These are phyloP conservation scores for Byssothecium circinans DNA, from an alignment of 2,329 filamentous ascomycete species.

Conservation along the genomic window DNA sequence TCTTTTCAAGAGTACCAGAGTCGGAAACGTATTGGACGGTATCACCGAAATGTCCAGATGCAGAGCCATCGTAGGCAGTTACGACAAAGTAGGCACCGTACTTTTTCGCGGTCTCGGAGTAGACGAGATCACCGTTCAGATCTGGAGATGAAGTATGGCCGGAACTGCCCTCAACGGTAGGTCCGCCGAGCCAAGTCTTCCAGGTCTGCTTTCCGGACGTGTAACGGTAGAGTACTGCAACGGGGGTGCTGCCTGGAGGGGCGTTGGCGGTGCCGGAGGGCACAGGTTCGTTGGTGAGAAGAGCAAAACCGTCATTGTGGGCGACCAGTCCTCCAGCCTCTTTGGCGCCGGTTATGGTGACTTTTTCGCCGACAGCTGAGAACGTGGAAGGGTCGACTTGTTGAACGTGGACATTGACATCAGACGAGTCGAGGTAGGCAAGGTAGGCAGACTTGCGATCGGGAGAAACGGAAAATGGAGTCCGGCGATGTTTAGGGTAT, in stretches of 20 bases:
- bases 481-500: constrained; percentile 63
- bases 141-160: constrained; percentile 58
- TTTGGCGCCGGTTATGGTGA: constrained; percentile 58
- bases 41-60: constrained; percentile 62
- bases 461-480: constrained; percentile 62
- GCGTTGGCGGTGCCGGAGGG: constrained; percentile 55
- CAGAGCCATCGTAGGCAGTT: constrained; percentile 58
- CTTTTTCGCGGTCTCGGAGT: constrained; percentile 56
- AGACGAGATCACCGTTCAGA: constrained; percentile 65
- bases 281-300: constrained; percentile 61
- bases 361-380: constrained; percentile 53
- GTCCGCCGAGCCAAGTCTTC: constrained; percentile 63
- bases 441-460: constrained; percentile 62
- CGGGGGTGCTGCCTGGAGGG: constrained; percentile 52
- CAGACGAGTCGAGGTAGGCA: constrained; percentile 61
- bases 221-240: constrained; percentile 63
- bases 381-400: constrained; percentile 59
- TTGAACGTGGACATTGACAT: constrained; percentile 60
- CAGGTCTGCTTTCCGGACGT: constrained; percentile 58
- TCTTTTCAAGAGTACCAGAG: constrained; percentile 54
- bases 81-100: constrained; percentile 67
- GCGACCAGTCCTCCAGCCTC: constrained; percentile 63
- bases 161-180: constrained; percentile 52
- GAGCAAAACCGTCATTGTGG: constrained; percentile 65
- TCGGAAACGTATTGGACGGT: constrained; percentile 55